phyloP scores from a whole-genome alignment of 805 yeast genomes.

The Pichia nanzhaoensis region DNA sequence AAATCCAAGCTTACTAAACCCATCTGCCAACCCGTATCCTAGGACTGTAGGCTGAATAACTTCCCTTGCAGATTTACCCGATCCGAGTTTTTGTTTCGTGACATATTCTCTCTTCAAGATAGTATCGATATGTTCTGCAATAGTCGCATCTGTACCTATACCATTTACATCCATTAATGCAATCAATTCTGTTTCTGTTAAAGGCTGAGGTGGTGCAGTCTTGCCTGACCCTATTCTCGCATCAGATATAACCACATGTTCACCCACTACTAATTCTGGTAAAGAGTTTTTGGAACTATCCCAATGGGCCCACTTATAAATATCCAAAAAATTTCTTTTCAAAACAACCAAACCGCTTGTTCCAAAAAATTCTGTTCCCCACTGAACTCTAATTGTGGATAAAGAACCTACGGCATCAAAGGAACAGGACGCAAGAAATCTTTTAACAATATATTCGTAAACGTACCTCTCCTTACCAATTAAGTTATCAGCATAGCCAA shows the following conservation, averaged over 20 bases:
- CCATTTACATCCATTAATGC: constrained; percentile 95
- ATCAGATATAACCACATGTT: constrained; percentile 45
- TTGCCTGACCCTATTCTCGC: constrained; percentile 65
- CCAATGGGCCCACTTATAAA: constrained; percentile 80
- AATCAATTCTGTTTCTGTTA: constrained; percentile 90
- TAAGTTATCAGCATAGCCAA: constrained; percentile 23
- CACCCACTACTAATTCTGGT: constrained; percentile 57
- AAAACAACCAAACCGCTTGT: constrained; percentile 70
- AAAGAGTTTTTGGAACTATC: constrained; percentile 47
- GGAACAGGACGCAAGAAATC: constrained; percentile 89
- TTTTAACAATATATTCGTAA: constrained; percentile 78
- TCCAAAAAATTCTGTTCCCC: constrained; percentile 73
- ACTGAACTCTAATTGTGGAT: constrained; percentile 55
- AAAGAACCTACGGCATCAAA: constrained; percentile 77
- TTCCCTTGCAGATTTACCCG: constrained; percentile 33
- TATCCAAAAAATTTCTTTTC: constrained; percentile 71
- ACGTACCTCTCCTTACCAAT: constrained; percentile 54
- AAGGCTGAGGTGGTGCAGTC: constrained; percentile 72
- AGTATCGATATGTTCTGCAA: constrained; percentile 93
- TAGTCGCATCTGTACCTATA: constrained; percentile 98
- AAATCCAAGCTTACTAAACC: constrained; percentile 73
- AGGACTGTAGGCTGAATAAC: constrained; percentile 69
- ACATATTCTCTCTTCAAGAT: constrained; percentile 65
- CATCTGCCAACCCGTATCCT: constrained; percentile 84
- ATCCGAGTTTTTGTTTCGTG: constrained; percentile 30